Percentiles rank a stretch among this genome's conserved stretches.
phyloP scores from a whole-genome alignment of 2,329 filamentous ascomycete genomes.

The Penicillium sp. region DNA sequence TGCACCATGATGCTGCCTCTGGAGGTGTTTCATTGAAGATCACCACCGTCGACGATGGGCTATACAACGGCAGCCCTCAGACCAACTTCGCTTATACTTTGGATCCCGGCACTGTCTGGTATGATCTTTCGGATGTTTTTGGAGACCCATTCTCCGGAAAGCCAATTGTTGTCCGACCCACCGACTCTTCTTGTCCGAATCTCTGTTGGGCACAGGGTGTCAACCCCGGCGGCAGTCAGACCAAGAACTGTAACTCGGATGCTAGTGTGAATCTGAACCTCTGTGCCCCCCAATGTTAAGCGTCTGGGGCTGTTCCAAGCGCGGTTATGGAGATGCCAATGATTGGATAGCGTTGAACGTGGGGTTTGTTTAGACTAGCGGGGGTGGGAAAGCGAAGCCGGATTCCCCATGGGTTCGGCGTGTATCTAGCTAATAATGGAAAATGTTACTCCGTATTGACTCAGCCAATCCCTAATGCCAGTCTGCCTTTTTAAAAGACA shows the following conservation, averaged over 20 bases:
- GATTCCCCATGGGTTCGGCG: not conserved
- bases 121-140: slow-evolving; percentile 47
- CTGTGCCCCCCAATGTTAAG: slow-evolving; percentile 30
- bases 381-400: not conserved
- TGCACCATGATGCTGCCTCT: slow-evolving; percentile 37
- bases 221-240: slow-evolving; percentile 32
- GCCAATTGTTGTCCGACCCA: slow-evolving; percentile 26
- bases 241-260: slow-evolving; percentile 28
- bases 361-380: slow-evolving; percentile 1
- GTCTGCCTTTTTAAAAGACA: not conserved
- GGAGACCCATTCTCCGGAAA: slow-evolving; percentile 43
- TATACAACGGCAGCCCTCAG: slow-evolving; percentile 40
- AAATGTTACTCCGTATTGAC: not conserved
- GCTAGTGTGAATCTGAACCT: slow-evolving; percentile 33
- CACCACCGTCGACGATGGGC: slow-evolving; percentile 36
- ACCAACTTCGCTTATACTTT: slow-evolving; percentile 46
- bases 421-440: slow-evolving; percentile 5
- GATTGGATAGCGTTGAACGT: not conserved
- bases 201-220: slow-evolving; percentile 37
- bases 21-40: slow-evolving; percentile 49
- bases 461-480: not conserved
- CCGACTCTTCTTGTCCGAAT: slow-evolving; percentile 23
- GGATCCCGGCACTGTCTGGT: slow-evolving; percentile 39
- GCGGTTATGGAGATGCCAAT: not conserved
- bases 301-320: not conserved